These are phyloP conservation scores for Pezicula rhizophila DNA, from an alignment of 2,329 filamentous ascomycete genomes.

Conservation along the genomic window DNA sequence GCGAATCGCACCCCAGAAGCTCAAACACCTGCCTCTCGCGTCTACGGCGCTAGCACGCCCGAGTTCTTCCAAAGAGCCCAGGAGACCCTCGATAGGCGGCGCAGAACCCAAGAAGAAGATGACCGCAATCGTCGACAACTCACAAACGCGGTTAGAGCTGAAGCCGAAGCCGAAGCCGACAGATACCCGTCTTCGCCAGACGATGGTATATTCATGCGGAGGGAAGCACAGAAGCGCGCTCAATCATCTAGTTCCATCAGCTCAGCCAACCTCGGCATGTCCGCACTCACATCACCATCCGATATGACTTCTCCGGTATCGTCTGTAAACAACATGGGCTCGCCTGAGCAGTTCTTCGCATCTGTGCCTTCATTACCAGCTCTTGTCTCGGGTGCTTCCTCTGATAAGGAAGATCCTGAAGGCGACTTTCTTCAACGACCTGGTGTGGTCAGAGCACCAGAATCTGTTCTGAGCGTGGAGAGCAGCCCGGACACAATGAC, in stretches of 20 bases:
- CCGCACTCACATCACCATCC: constrained; percentile 27
- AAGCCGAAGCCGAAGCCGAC: constrained; percentile 26
- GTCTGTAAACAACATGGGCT: constrained; percentile 41
- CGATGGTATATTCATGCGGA: constrained; percentile 29
- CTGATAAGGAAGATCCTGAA: constrained; percentile 56
- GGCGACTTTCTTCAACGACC: constrained; percentile 51
- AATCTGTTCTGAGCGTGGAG: constrained; percentile 13
- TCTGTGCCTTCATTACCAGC: constrained; percentile 61
- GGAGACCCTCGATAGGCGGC: constrained; percentile 25
- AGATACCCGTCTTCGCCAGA: constrained; percentile 42
- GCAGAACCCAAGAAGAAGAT: constrained; percentile 29
- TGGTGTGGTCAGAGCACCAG: constrained; percentile 38
- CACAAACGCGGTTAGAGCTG: constrained; percentile 6
- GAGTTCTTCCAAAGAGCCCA: constrained; percentile 34
- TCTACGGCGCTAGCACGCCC: constrained; percentile 33
- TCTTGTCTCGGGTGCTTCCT: constrained; percentile 57
- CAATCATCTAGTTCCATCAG: constrained; percentile 26
- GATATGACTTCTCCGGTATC: constrained; percentile 28
- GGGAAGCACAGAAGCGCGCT: constrained; percentile 17
- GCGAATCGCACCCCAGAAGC: constrained; percentile 38
- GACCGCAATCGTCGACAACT: constrained; percentile 26
- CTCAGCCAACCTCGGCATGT: constrained; percentile 33
- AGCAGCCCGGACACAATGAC: constrained; percentile 23
- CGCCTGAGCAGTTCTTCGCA: constrained; percentile 34
- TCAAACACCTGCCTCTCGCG: constrained; percentile 29